Evolutionary conservation across 768 basidiomycete genomes (phyloP).

Genomic region (Pisolithus marmoratus): DNA sequence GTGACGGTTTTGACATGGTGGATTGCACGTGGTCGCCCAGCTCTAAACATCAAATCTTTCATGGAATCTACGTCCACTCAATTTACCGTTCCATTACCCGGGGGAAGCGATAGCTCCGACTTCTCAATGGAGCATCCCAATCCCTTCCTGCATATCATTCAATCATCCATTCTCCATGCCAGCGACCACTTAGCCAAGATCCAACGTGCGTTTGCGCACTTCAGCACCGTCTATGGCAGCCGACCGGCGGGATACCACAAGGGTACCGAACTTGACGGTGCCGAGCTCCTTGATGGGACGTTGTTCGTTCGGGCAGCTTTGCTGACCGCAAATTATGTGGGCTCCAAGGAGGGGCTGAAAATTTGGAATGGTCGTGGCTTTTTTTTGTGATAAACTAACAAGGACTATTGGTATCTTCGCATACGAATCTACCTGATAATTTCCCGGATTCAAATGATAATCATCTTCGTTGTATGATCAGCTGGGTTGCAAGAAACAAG

Average conservation of each 20-base stretch:
- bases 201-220: slow-evolving; percentile 33
- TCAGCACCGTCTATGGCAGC: slow-evolving; percentile 26
- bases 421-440: too few species aligned
- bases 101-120: too few species aligned
- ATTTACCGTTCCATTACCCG: too few species aligned
- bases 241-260: slow-evolving; percentile 22
- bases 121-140: slow-evolving; percentile 15
- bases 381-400: neutral
- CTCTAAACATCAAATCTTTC: slow-evolving; percentile 25
- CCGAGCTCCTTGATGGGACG: slow-evolving; percentile 30
- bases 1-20: slow-evolving; percentile 21
- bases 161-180: slow-evolving; percentile 32
- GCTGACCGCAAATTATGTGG: slow-evolving; percentile 27
- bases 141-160: slow-evolving; percentile 35
- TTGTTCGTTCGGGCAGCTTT: slow-evolving; percentile 28
- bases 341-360: slow-evolving; percentile 36
- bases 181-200: slow-evolving; percentile 28
- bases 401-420: too few species aligned
- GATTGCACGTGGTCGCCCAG: slow-evolving; percentile 25
- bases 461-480: too few species aligned
- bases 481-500: too few species aligned
- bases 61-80: slow-evolving; percentile 24
- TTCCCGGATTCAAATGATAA: too few species aligned
- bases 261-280: slow-evolving; percentile 26
- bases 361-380: slow-evolving; percentile 11